phyloP scores from a whole-genome alignment of 2,329 filamentous ascomycete species.

The Microsporum canis region DNA sequence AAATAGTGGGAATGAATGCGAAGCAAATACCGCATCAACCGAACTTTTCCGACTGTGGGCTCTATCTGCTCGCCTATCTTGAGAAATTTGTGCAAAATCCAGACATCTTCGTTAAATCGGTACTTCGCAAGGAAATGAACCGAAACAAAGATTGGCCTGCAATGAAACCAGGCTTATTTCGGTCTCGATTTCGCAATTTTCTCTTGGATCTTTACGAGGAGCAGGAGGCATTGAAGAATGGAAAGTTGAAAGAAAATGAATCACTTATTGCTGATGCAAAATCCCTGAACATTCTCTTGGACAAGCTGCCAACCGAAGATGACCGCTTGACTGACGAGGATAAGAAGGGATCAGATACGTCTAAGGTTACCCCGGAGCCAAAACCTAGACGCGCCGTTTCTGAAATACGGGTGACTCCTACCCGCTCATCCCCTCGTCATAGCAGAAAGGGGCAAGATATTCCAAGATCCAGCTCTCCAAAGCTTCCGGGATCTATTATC shows the following conservation, averaged over 20 bases:
- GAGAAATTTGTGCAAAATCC: slow-evolving; percentile 70
- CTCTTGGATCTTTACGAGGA: slow-evolving; percentile 52
- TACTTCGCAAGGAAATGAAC: slow-evolving; percentile 56
- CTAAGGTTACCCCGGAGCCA: background rate
- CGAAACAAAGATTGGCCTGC: slow-evolving; percentile 44
- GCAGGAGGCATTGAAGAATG: slow-evolving; percentile 34
- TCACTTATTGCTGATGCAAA: slow-evolving; percentile 11
- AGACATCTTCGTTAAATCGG: slow-evolving; percentile 53
- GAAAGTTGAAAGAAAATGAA: background rate
- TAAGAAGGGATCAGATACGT: background rate
- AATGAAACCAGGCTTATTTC: slow-evolving; percentile 46
- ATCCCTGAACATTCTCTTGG: slow-evolving; percentile 13
- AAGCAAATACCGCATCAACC: slow-evolving; percentile 65
- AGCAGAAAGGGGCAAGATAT: background rate
- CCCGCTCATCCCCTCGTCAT: background rate
- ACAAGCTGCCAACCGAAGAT: background rate
- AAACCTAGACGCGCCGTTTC: background rate
- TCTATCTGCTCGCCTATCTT: slow-evolving; percentile 76
- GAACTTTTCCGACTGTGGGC: slow-evolving; percentile 81
- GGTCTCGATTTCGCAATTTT: slow-evolving; percentile 53
- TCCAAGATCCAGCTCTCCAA: background rate
- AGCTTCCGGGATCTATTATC: background rate
- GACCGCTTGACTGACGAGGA: background rate
- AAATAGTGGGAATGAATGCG: slow-evolving; percentile 54
- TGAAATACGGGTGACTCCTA: background rate